phyloP scores from a whole-genome alignment of 345 rosid genomes.

The thale cress (Arabidopsis thaliana) region TAIR10.1 NC_003070.9:5504001-5504500 shows the following conservation, averaged over 20 bases:
- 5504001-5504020: conserved; percentile 53
- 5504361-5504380: neutral
- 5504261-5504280: conserved; percentile 53
- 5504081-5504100: conserved; percentile 51
- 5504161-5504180: conserved; percentile 54
- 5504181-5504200: conserved; percentile 57
- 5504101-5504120: conserved; percentile 57
- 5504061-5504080: conserved; percentile 53
- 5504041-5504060: conserved; percentile 56
- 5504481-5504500: conserved; percentile 10
- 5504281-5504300: conserved; percentile 54
- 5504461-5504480: conserved; percentile 33
- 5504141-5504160: conserved; percentile 63
- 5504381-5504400: conserved; percentile 5
- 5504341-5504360: neutral
- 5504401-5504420: conserved; percentile 10
- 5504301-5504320: conserved; percentile 44
- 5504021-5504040: conserved; percentile 49
- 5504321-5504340: conserved; percentile 34
- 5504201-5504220: conserved; percentile 52
- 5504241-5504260: conserved; percentile 55
- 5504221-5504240: conserved; percentile 53
- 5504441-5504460: neutral
- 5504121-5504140: conserved; percentile 62
- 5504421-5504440: conserved; percentile 38